Percentiles rank a stretch among this genome's conserved stretches.
Evolutionary conservation across 2,329 filamentous ascomycete genomes (phyloP).

Genomic region (Paecilomyces dactylethromorphus): DNA sequence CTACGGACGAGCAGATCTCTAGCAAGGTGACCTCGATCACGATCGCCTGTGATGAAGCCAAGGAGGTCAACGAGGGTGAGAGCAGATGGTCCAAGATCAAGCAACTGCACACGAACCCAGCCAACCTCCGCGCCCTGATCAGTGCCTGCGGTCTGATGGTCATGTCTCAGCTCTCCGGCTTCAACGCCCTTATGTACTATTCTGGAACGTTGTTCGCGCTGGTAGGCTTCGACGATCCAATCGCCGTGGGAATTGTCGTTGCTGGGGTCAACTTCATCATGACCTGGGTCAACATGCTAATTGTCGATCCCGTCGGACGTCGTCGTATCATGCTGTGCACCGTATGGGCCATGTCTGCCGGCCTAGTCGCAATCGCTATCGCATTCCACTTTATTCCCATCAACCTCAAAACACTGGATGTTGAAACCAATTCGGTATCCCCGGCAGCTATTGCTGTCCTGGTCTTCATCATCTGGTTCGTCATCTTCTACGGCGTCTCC

Average conservation of each 20-base stretch:
- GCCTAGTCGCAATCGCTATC: conserved; percentile 26
- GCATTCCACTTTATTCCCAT: neutral
- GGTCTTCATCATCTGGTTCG: conserved; percentile 41
- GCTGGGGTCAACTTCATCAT: conserved; percentile 39
- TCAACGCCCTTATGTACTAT: conserved; percentile 44
- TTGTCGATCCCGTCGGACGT: conserved; percentile 42
- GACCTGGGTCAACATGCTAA: conserved; percentile 42
- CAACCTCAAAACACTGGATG: neutral
- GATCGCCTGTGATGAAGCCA: conserved; percentile 34
- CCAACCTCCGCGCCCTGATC: conserved; percentile 35
- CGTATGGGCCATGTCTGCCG: conserved; percentile 39
- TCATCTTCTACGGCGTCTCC: conserved; percentile 40
- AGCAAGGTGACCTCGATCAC: conserved; percentile 41
- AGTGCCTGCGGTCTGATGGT: conserved; percentile 48
- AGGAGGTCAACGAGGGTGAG: conserved; percentile 34
- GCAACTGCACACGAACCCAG: conserved; percentile 35
- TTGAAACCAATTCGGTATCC: conserved; percentile 18
- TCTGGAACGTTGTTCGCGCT: conserved; percentile 38
- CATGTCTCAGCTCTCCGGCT: conserved; percentile 43
- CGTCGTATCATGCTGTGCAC: conserved; percentile 40
- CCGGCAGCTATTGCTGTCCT: conserved; percentile 33
- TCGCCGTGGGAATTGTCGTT: conserved; percentile 37
- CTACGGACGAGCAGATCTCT: conserved; percentile 37
- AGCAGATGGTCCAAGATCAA: conserved; percentile 38
- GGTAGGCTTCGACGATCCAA: conserved; percentile 46